These are phyloP conservation scores for Alternaria dauci DNA, from an alignment of 2,329 filamentous ascomycete species.

Conservation along the genomic window DNA sequence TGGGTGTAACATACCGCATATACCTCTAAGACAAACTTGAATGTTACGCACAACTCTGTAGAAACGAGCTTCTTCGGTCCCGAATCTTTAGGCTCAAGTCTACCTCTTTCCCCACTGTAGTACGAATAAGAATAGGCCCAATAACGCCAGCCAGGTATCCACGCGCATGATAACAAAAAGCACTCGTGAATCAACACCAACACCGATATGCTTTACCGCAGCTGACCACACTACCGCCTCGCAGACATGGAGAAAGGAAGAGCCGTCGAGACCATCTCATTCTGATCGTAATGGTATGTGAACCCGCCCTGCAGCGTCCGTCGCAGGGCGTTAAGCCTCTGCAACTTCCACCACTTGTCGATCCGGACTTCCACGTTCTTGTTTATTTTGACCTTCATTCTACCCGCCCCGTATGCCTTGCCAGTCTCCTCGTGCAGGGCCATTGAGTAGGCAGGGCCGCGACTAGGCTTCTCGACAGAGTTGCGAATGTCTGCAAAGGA, in stretches of 20 bases:
- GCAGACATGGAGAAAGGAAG: conserved; percentile 43
- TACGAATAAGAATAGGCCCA: background rate
- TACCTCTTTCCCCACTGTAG: background rate
- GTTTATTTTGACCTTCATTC: conserved; percentile 67
- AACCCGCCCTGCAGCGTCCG: conserved; percentile 62
- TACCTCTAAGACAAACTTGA: too few species aligned
- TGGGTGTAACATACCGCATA: too few species aligned
- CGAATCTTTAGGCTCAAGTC: background rate
- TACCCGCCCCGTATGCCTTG: conserved; percentile 65
- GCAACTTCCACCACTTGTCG: conserved; percentile 78
- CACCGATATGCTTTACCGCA: background rate
- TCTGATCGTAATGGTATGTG: conserved; percentile 49
- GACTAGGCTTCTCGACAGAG: conserved; percentile 71
- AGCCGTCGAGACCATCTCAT: conserved; percentile 45
- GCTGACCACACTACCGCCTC: conserved; percentile 18
- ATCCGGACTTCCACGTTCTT: conserved; percentile 68
- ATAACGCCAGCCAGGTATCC: conserved; percentile 20
- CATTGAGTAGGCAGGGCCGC: conserved; percentile 71
- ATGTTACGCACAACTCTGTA: background rate
- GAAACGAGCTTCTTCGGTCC: background rate
- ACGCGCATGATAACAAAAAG: conserved; percentile 8
- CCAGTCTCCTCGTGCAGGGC: conserved; percentile 69
- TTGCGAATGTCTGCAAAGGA: conserved; percentile 72
- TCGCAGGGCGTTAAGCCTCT: conserved; percentile 68
- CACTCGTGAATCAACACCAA: background rate